Conservation (phyloP, 192 early-diverging fungal species). For the Tieghemiomyces parasiticus region DNA sequence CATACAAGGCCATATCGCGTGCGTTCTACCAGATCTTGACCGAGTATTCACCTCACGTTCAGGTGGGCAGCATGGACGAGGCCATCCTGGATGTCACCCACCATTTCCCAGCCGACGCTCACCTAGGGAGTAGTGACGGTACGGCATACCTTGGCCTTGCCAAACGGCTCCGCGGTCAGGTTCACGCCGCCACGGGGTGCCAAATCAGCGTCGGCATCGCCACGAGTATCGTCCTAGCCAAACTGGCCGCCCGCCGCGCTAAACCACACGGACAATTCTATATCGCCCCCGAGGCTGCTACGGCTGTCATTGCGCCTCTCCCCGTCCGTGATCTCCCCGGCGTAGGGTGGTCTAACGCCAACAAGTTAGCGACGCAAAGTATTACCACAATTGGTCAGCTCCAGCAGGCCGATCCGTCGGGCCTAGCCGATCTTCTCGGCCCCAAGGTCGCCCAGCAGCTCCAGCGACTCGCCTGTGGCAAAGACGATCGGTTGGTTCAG, state of each 20-base stretch:
- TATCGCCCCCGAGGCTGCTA: constrained; percentile 13
- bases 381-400: constrained; percentile 24
- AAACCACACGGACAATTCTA: constrained; percentile 48
- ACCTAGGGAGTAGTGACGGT: too few species aligned
- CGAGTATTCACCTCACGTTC: constrained; percentile 44
- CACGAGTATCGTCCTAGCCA: constrained; percentile 52
- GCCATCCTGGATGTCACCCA: constrained; percentile 55
- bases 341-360: constrained; percentile 37
- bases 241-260: constrained; percentile 52
- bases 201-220: constrained; percentile 64
- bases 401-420: not conserved
- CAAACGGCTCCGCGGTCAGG: constrained; percentile 29
- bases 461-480: constrained; percentile 54
- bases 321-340: constrained; percentile 31
- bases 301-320: constrained; percentile 13
- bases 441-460: constrained; percentile 51
- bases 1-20: constrained; percentile 41
- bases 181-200: constrained; percentile 38
- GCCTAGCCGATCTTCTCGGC: constrained; percentile 49
- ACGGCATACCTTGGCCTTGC: too few species aligned
- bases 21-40: constrained; percentile 53
- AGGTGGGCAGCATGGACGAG: constrained; percentile 79
- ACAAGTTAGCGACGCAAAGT: constrained; percentile 21
- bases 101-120: too few species aligned
- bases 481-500: constrained; percentile 52